These are phyloP conservation scores for Periconia sp. DNA, from an alignment of 2,329 filamentous ascomycete genomes.

Conservation along the genomic window DNA sequence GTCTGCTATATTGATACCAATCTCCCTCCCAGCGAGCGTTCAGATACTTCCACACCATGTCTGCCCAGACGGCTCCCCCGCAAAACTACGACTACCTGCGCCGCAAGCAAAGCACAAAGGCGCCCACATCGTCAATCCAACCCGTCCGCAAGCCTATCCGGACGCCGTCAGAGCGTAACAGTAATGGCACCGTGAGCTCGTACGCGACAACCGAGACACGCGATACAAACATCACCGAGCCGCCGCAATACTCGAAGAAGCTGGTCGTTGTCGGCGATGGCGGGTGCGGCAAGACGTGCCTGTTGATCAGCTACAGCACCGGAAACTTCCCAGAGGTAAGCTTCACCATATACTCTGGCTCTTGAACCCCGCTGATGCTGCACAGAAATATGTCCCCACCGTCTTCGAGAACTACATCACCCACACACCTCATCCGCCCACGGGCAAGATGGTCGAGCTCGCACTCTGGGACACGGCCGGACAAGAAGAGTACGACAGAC, in stretches of 20 bases:
- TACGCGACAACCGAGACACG: slow-evolving; percentile 76
- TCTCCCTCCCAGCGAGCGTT: slow-evolving; percentile 4
- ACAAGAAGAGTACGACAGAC: slow-evolving; percentile 96
- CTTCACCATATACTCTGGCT: neutral
- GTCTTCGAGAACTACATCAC: slow-evolving; percentile 99
- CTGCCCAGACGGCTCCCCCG: slow-evolving; percentile 31
- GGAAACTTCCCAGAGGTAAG: slow-evolving; percentile 97
- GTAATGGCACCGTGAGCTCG: slow-evolving; percentile 90
- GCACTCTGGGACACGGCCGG: slow-evolving; percentile 98
- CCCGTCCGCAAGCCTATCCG: slow-evolving; percentile 52
- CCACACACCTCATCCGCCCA: slow-evolving; percentile 84
- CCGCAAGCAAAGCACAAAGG: slow-evolving; percentile 60
- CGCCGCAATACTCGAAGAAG: slow-evolving; percentile 96
- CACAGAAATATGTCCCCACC: slow-evolving; percentile 97
- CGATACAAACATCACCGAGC: slow-evolving; percentile 88
- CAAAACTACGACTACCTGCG: slow-evolving; percentile 63
- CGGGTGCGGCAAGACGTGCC: slow-evolving; percentile 97
- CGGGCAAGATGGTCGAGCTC: slow-evolving; percentile 93
- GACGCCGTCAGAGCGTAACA: slow-evolving; percentile 69
- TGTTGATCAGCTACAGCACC: slow-evolving; percentile 98
- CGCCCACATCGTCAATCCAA: slow-evolving; percentile 40
- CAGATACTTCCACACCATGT: slow-evolving; percentile 21
- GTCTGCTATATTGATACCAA: slow-evolving; percentile 36
- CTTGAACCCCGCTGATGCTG: slow-evolving; percentile 11
- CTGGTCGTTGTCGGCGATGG: slow-evolving; percentile 98